Conservation (phyloP, 2,329 filamentous ascomycete species). For the Passalora sequoiae region DNA sequence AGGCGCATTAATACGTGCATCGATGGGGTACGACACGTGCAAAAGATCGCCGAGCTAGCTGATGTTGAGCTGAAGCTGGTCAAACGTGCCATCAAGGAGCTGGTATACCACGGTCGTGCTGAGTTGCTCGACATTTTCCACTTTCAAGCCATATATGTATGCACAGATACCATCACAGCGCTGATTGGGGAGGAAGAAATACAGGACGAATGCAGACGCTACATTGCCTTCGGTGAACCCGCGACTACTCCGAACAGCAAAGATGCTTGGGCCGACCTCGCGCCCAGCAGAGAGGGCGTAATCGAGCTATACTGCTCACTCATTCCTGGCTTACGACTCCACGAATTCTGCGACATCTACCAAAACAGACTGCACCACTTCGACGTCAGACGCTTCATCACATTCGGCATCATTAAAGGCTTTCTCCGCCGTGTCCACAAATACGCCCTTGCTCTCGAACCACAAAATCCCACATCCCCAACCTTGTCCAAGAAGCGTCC, state of each 20-base stretch:
- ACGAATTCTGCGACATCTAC: conserved; percentile 78
- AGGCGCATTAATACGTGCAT: conserved; percentile 77
- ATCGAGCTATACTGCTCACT: conserved; percentile 83
- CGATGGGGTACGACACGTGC: conserved; percentile 84
- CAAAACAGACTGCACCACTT: conserved; percentile 67
- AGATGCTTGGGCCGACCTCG: not conserved
- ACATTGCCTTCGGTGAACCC: conserved; percentile 56
- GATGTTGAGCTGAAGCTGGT: conserved; percentile 84
- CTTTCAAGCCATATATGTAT: conserved; percentile 85
- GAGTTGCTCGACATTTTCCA: conserved; percentile 92
- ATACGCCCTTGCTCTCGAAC: conserved; percentile 60
- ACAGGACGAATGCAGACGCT: conserved; percentile 81
- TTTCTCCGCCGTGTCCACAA: conserved; percentile 87
- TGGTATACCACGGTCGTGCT: conserved; percentile 89
- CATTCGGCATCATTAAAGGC: conserved; percentile 94
- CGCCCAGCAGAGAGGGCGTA: conserved; percentile 42
- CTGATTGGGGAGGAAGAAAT: conserved; percentile 73
- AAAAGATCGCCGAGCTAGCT: conserved; percentile 76
- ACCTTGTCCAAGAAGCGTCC: conserved; percentile 14
- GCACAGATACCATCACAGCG: conserved; percentile 68
- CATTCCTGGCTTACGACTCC: conserved; percentile 73
- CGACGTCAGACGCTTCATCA: conserved; percentile 85
- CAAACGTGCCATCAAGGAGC: conserved; percentile 77
- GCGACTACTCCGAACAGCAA: conserved; percentile 4
- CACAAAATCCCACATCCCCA: conserved; percentile 10